phyloP scores from a whole-genome alignment of 345 rosid species.

The rapeseed (Brassica napus) region Da-Ae NC_063448.1:51575001-51575500 shows the following conservation, averaged over 20 bases:
- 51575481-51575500: conserved; percentile 84
- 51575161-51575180: neutral
- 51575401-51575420: conserved; percentile 56
- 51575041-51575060: conserved; percentile 7
- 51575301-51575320: conserved; percentile 2
- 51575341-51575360: neutral
- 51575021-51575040: conserved; percentile 69
- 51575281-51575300: neutral
- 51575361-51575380: neutral
- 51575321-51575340: conserved; percentile 5
- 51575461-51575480: conserved; percentile 80
- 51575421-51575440: conserved; percentile 68
- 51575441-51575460: conserved; percentile 79
- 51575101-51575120: neutral
- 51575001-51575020: conserved; percentile 76
- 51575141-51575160: conserved; percentile 1
- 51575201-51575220: conserved; percentile 9
- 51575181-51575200: conserved; percentile 14
- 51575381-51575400: neutral
- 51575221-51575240: conserved; percentile 1
- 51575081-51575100: neutral
- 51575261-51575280: neutral
- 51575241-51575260: conserved; percentile 8
- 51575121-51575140: neutral
- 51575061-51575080: neutral